Evolutionary conservation across 2,329 filamentous ascomycete species (phyloP).

Genomic region (Thyridium curvatum): DNA sequence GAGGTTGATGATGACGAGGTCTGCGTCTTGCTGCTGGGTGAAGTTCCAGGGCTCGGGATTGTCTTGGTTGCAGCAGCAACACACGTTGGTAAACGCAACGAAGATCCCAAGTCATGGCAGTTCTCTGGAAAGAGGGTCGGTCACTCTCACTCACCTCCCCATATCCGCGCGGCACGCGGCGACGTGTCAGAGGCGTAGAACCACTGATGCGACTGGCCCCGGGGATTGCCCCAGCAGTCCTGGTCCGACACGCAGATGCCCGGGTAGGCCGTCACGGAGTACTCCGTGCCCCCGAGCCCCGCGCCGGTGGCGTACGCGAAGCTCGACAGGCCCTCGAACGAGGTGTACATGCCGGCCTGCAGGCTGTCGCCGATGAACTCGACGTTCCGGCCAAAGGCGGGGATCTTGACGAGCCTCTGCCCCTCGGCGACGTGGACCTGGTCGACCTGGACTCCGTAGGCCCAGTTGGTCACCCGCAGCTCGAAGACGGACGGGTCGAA

Average conservation of each 20-base stretch:
- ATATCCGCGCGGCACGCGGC: slow-evolving; percentile 34
- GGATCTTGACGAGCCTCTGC: slow-evolving; percentile 35
- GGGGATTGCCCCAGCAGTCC: slow-evolving; percentile 45
- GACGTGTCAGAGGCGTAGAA: slow-evolving; percentile 49
- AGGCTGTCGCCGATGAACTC: slow-evolving; percentile 43
- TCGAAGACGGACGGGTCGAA: slow-evolving; percentile 44
- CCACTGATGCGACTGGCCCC: slow-evolving; percentile 49
- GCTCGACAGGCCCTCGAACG: slow-evolving; percentile 50
- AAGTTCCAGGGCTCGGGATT: slow-evolving; percentile 39
- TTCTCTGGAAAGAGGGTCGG: slow-evolving; percentile 1
- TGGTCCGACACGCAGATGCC: slow-evolving; percentile 52
- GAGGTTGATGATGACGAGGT: slow-evolving; percentile 39
- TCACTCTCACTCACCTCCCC: slow-evolving; percentile 23
- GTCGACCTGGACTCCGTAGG: slow-evolving; percentile 49
- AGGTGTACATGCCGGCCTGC: slow-evolving; percentile 49
- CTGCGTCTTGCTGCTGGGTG: slow-evolving; percentile 29
- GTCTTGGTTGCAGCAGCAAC: slow-evolving; percentile 17
- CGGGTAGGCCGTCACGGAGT: slow-evolving; percentile 50
- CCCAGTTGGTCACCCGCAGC: slow-evolving; percentile 56
- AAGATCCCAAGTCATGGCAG: no score
- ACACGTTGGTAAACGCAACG: no score
- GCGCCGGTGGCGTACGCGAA: slow-evolving; percentile 50
- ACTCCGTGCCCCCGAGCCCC: slow-evolving; percentile 53
- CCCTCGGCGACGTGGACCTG: slow-evolving; percentile 40
- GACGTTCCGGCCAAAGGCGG: slow-evolving; percentile 26